Percentiles rank a stretch among this genome's conserved stretches.
Conservation (phyloP, 257 asterid genomes). For the Petunia axillaris region DNA sequence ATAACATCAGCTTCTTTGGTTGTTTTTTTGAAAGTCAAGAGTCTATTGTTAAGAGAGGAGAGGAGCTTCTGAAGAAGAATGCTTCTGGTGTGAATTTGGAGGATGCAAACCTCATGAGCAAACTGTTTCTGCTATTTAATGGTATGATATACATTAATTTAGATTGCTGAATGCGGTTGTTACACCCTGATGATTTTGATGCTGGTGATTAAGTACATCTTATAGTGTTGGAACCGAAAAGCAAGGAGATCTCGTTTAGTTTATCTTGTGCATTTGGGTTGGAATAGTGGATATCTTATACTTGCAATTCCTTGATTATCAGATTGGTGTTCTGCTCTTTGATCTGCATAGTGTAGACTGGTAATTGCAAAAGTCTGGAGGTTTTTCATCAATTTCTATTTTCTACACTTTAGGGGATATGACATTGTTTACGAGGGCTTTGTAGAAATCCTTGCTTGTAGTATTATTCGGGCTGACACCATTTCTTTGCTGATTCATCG, state of each 20-base stretch:
- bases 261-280: background rate
- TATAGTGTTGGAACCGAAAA: conserved; percentile 6
- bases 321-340: background rate
- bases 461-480: background rate
- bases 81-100: conserved; percentile 82
- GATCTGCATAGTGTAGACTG: conserved; percentile 6
- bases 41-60: conserved; percentile 76
- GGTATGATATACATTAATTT: conserved; percentile 49
- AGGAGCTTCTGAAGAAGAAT: conserved; percentile 87
- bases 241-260: background rate
- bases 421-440: background rate
- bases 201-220: background rate
- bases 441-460: conserved; percentile 17
- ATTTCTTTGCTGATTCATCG: background rate
- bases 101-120: conserved; percentile 67
- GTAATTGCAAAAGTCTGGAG: background rate
- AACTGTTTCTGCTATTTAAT: conserved; percentile 71
- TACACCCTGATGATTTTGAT: conserved; percentile 1
- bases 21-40: conserved; percentile 65
- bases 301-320: background rate
- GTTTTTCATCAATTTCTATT: background rate
- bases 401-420: background rate
- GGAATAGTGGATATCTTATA: background rate
- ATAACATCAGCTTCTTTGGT: conserved; percentile 32
- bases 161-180: background rate